phyloP scores from a whole-genome alignment of 768 basidiomycete species.

The Nevesoporus exiguus region DNA sequence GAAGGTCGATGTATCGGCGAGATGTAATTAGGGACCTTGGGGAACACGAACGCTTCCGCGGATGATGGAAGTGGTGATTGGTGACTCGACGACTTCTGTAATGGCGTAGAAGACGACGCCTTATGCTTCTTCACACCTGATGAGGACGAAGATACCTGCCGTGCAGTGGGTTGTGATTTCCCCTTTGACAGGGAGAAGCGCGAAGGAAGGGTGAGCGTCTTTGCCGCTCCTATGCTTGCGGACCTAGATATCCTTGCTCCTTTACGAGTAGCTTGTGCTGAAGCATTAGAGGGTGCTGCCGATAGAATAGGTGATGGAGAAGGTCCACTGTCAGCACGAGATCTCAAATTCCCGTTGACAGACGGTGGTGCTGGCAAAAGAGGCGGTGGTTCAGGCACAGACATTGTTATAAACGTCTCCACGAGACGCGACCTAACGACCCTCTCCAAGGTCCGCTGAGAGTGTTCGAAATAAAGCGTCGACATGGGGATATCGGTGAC shows the following conservation, averaged over 20 bases:
- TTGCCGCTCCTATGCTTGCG: constrained; percentile 16
- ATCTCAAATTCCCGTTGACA: constrained; percentile 20
- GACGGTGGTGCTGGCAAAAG: constrained; percentile 28
- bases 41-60: constrained; percentile 10
- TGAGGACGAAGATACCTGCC: constrained; percentile 19
- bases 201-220: constrained; percentile 11
- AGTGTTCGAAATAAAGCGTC: constrained; percentile 51
- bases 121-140: constrained; percentile 19
- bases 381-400: constrained; percentile 33
- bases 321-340: constrained; percentile 28
- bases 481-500: constrained; percentile 22
- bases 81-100: constrained; percentile 25
- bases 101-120: constrained; percentile 22
- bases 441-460: constrained; percentile 66
- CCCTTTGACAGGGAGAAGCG: constrained; percentile 14
- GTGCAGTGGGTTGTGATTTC: constrained; percentile 16
- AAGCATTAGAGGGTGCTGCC: not conserved
- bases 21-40: constrained; percentile 58
- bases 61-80: constrained; percentile 22
- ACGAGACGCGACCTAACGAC: constrained; percentile 70
- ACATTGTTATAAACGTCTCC: constrained; percentile 69
- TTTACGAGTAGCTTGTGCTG: constrained; percentile 12
- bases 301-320: constrained; percentile 1
- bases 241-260: constrained; percentile 13
- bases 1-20: constrained; percentile 80